Base-by-base conservation (phyloP, 371 early-diverging fungal species). In the Mucor ambiguus region DNA sequence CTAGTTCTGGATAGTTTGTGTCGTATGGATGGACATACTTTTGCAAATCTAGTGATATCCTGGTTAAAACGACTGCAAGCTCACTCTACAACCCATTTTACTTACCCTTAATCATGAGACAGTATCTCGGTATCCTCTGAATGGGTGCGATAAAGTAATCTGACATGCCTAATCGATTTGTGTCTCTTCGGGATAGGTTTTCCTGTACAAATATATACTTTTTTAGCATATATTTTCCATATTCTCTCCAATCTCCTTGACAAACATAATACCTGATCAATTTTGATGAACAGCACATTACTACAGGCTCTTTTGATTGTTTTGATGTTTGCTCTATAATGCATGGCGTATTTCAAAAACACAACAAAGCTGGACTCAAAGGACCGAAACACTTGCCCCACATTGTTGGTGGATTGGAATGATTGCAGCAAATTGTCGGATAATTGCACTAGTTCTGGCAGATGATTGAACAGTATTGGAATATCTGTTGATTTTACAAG, bases 121-220 rank as follows among this genome's bases (percentile, higher is more conserved):
- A 78, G 44, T 79, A 82, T 24, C 82, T 76, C 16, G 82, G 77
- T 35, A 78, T 75, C 28, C 82, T 67, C 54, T 82, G 82, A 16
- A 82, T 76, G 2, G 82, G 82, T 18, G 78, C 76, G 64, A 82
- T 82, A 8, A 82, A 64, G 37, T 78, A 82, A 75, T 82, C 82
- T 1, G 78, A 65, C 64, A 79, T 74, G 0, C 82, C 82, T 64
- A 82, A 62, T 3, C 82, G 67, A 52, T 82, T 79, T 8, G 76
- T 77, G 48, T 82, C 82, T 60, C 67, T 68, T 48, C 71, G 72
- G 3, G 74, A 58, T 12, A 79, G 56, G 7, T 68, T 76, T 71
- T 82, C 75, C 79, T 82, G 43, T 7, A n/a, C 24, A 48, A 48
- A 22, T 12, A 29, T 18, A 20, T 8, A 11, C 10, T 37, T 38